Evolutionary conservation across 2,329 filamentous ascomycete species (phyloP), one percentile per base, ranked within the genome.

Genomic region (Pleurostoma richardsiae): DNA sequence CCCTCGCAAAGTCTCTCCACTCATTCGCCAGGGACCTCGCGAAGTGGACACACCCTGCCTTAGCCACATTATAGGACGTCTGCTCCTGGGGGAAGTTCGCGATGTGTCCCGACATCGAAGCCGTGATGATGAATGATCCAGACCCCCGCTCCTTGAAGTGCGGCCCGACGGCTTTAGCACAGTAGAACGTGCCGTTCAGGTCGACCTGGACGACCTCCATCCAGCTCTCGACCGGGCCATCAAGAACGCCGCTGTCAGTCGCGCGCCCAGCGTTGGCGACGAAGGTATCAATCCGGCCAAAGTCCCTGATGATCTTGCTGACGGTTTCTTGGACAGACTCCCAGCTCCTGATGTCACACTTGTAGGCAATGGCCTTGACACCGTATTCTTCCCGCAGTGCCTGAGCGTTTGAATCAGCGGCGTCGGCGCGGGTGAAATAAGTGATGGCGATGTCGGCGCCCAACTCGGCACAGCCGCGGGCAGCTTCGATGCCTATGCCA

Each of bases 261-360:
- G 86, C 88, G 51, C 81, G 79, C 47, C 86, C 86, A 26, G 86
- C 85, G 65, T 90, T 90, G 57, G 86, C 86, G 45, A 90, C 78
- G 56, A 90, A 88, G 51, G 84, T 79, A 54, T 90, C 86, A 48
- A 90, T 80, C 42, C 82, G 80, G 57, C 83, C 83, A 61, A 90
- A 91, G 60, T 91, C 87, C 54, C 72, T 70, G 61, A 86, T 76
- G 53, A 90, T 82, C 31, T 90, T 80, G 47, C 71, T 68, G 47
- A 83, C 69, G 54, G 80, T 72, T 41, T 68, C 62, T 60, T 80
- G 68, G 46, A 82, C 73, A 7, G 73, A 66, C 10, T 65, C 56
- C 54, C 71, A 77, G 49, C 80, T 70, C 46, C 69, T 73, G n/a
- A 81, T 67, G 58, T 84, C 75, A 53, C 79, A 72, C 65, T 79